Evolutionary conservation across 169 alveolate species (phyloP).

Genomic region (Miamiensis avidus): DNA sequence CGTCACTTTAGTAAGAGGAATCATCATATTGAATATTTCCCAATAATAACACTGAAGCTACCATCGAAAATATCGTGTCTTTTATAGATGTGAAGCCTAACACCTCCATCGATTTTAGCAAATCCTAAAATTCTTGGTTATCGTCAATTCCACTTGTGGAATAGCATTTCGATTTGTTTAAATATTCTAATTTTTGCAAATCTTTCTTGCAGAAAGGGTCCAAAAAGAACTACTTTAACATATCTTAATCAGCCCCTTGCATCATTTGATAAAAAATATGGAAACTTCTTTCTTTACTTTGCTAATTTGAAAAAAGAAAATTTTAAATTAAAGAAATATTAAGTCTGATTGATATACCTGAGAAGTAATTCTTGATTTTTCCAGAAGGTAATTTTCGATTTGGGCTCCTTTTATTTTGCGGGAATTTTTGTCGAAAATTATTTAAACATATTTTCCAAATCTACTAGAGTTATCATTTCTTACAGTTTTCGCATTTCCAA

Average conservation of each 20-base stretch:
- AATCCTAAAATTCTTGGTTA: slow-evolving; percentile 90
- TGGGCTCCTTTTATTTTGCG: slow-evolving; percentile 59
- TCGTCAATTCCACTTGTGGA: slow-evolving; percentile 94
- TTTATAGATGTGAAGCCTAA: slow-evolving; percentile 91
- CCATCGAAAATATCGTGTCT: slow-evolving; percentile 84
- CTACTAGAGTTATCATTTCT: slow-evolving; percentile 91
- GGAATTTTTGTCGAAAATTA: slow-evolving; percentile 47
- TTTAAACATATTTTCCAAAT: slow-evolving; percentile 87
- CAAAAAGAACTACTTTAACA: slow-evolving; percentile 44
- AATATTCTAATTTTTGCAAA: slow-evolving; percentile 62
- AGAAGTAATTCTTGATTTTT: slow-evolving; percentile 97
- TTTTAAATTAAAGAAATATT: background rate
- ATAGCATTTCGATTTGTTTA: slow-evolving; percentile 82
- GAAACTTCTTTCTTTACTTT: slow-evolving; percentile 93
- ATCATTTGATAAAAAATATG: slow-evolving; percentile 97
- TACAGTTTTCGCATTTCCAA: slow-evolving; percentile 93
- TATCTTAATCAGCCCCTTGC: slow-evolving; percentile 83
- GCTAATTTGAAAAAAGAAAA: slow-evolving; percentile 63
- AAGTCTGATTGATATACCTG: background rate
- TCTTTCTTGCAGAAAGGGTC: slow-evolving; percentile 31
- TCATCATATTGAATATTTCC: slow-evolving; percentile 95
- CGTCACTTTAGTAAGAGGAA: slow-evolving; percentile 45
- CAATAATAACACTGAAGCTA: slow-evolving; percentile 92
- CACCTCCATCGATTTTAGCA: slow-evolving; percentile 88
- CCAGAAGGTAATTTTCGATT: slow-evolving; percentile 95